Percentiles rank a stretch among this genome's conserved stretches.
phyloP scores from a whole-genome alignment of 1,284 basidiomycete species.

The Trichosporon faecale region DNA sequence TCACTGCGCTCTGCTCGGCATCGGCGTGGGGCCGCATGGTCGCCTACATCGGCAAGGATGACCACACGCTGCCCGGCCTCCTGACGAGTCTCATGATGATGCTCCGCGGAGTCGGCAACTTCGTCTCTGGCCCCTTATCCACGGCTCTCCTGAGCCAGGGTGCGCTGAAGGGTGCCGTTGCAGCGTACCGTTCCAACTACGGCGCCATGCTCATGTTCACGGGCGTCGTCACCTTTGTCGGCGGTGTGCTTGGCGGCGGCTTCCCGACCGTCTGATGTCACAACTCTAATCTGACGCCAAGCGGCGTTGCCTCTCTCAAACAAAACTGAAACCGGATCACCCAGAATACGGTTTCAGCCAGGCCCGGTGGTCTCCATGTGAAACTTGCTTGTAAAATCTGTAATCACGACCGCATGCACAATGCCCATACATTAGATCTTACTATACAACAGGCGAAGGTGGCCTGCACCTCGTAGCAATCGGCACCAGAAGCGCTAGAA shows the following conservation, averaged over 20 bases:
- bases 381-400: neutral
- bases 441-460: neutral
- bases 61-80: conserved; percentile 36
- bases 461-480: neutral
- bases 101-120: conserved; percentile 45
- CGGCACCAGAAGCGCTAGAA: neutral
- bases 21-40: conserved; percentile 15
- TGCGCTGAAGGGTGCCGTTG: conserved; percentile 30
- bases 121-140: conserved; percentile 45
- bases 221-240: conserved; percentile 29
- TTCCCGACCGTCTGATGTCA: conserved; percentile 17
- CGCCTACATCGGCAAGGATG: conserved; percentile 30
- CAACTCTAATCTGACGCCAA: neutral
- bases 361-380: neutral
- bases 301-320: neutral
- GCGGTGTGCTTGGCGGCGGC: conserved; percentile 21
- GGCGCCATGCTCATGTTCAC: conserved; percentile 27
- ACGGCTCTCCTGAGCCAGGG: conserved; percentile 34
- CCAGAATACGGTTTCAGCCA: neutral
- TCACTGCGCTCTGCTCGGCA: conserved; percentile 34
- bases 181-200: conserved; percentile 46
- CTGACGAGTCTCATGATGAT: conserved; percentile 45
- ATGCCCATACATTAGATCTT: neutral
- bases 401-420: neutral
- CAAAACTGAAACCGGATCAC: neutral